Evolutionary conservation across 2,329 filamentous ascomycete species (phyloP), one percentile per base, ranked within the genome.

Genomic region (Phyllosticta citribraziliensis): DNA sequence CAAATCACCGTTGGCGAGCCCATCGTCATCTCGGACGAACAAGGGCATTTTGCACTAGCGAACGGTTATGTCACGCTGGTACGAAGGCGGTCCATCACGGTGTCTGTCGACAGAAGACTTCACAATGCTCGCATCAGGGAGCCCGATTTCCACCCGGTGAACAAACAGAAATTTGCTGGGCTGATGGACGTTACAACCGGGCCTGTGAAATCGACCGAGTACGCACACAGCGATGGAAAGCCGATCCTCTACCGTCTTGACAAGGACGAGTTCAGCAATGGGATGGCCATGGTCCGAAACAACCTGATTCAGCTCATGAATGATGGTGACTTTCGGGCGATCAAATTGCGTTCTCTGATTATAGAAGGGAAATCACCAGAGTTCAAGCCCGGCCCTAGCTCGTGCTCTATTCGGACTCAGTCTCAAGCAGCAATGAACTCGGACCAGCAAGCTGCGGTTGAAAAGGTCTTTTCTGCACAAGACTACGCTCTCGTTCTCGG

Each of bases 251-350:
- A 96, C 68, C 88, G 94, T 24, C 79, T 99, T 3, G 94, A 99
- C 75, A 97, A 97, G 72, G 94, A 99, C 68, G 94, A 99, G 70
- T 99, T 99, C 74, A 96, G 91, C 75, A 97, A 96, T 68, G 94
- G 94, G 62, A 96, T 99, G 90, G 91, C 94, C 2, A 88, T 88
- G 30, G 89, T 96, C 54, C 86, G 94, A 58, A 97, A 96, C 74
- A 99, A 97, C 67, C 82, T 99, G 1, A 84, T 97, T 33, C 89
- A 92, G 66, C 84, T 96, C 68, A 97, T 99, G 92, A 84, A 89
- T 51, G 85, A 91, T 66, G 84, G 85, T 52, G 79, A 87, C 1
- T 87, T 85, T 67, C 87, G 87, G 55, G 85, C 89, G 20, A 80
- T 81, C 55, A 81, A 91, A 68, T 84, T 95, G 40, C 86, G 92